phyloP scores from a whole-genome alignment of 2,329 filamentous ascomycete species.

The Colletotrichum ledebouriae region DNA sequence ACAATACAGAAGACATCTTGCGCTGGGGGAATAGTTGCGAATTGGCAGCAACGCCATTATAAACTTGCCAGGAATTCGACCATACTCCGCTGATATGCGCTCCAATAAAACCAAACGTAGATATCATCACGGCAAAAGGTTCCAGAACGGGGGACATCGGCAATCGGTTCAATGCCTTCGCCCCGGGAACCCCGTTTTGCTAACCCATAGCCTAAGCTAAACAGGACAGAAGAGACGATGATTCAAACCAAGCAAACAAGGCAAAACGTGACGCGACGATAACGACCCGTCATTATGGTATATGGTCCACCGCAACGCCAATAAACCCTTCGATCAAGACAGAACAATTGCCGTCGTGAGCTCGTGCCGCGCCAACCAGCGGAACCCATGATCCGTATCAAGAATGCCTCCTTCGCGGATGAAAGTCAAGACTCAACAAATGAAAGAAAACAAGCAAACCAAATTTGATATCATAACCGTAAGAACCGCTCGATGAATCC shows the following conservation, averaged over 20 bases:
- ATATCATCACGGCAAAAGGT: too few species aligned
- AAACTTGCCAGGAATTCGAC: constrained; percentile 1
- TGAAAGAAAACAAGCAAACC: not conserved
- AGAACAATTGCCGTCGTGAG: constrained; percentile 34
- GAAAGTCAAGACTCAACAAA: not conserved
- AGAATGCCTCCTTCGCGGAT: constrained; percentile 26
- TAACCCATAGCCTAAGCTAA: not conserved
- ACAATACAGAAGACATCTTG: too few species aligned
- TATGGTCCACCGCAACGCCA: constrained; percentile 42
- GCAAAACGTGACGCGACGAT: constrained; percentile 35
- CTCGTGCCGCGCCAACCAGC: constrained; percentile 18
- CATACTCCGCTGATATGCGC: constrained; percentile 26
- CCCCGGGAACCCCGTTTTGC: too few species aligned
- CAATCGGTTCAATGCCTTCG: too few species aligned
- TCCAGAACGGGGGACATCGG: too few species aligned
- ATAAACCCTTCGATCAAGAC: constrained; percentile 32
- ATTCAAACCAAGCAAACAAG: constrained; percentile 21
- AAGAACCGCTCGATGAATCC: constrained; percentile 7
- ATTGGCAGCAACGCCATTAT: not conserved
- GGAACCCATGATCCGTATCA: constrained; percentile 2
- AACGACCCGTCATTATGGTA: constrained; percentile 41
- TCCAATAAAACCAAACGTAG: constrained; percentile 7
- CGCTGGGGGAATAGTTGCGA: too few species aligned
- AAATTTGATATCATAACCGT: not conserved
- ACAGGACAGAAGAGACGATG: not conserved